These are phyloP conservation scores for Juglanconis juglandina DNA, from an alignment of 2,329 filamentous ascomycete species.

Conservation along the genomic window DNA sequence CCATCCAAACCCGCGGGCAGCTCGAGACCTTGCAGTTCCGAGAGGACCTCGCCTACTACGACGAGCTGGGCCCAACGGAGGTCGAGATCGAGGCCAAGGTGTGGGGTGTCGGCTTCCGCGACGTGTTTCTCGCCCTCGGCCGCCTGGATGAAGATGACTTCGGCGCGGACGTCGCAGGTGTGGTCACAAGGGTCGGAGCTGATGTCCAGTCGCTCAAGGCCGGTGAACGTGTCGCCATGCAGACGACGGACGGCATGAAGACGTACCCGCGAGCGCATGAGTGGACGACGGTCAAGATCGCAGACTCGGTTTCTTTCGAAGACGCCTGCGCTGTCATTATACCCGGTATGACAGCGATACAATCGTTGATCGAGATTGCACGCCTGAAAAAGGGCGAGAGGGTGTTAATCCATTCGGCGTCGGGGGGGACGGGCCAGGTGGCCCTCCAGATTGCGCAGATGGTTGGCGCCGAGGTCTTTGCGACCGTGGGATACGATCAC, in stretches of 20 bases:
- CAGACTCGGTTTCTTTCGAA: slow-evolving; percentile 14
- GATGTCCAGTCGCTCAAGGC: slow-evolving; percentile 12
- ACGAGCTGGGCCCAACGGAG: slow-evolving; percentile 16
- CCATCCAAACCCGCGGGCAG: too few relatives aligned
- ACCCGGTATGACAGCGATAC: slow-evolving; percentile 29
- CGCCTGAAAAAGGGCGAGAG: slow-evolving; percentile 25
- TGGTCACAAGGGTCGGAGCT: slow-evolving; percentile 31
- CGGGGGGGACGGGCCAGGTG: slow-evolving; percentile 39
- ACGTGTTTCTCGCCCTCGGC: slow-evolving; percentile 36
- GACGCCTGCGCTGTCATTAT: not conserved
- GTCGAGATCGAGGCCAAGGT: slow-evolving; percentile 35
- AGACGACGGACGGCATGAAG: slow-evolving; percentile 10
- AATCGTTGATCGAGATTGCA: slow-evolving; percentile 32
- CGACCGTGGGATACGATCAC: slow-evolving; percentile 27
- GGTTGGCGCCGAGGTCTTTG: slow-evolving; percentile 37
- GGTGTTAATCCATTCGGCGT: slow-evolving; percentile 41
- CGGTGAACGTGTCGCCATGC: not conserved
- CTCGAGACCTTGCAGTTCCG: too few relatives aligned
- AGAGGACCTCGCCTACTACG: too few relatives aligned
- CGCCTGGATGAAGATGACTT: slow-evolving; percentile 28
- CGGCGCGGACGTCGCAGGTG: slow-evolving; percentile 29
- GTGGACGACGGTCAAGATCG: slow-evolving; percentile 23
- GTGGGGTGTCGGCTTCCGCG: slow-evolving; percentile 35
- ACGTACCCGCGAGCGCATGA: slow-evolving; percentile 19
- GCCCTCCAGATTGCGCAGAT: slow-evolving; percentile 36